Conservation (phyloP, 768 basidiomycete species). For the Neoboletus subvelutipes region DNA sequence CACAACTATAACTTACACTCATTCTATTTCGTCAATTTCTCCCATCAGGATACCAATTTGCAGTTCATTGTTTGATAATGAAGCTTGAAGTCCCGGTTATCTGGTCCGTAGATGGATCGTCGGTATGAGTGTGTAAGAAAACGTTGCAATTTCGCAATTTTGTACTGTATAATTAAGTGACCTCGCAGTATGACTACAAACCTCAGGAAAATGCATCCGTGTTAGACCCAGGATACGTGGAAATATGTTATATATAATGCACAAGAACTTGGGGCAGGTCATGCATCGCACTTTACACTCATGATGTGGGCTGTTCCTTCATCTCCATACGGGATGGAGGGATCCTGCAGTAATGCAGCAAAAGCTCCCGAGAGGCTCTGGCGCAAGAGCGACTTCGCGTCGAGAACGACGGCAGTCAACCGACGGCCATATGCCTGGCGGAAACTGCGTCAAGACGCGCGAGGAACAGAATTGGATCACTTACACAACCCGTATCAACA, state of each 20-base stretch:
- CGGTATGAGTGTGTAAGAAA: neutral
- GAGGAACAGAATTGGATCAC: conserved; percentile 24
- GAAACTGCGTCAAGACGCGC: neutral
- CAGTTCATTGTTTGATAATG: conserved; percentile 29
- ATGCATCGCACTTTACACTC: conserved; percentile 46
- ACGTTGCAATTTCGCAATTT: neutral
- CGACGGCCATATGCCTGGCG: conserved; percentile 55
- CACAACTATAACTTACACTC: neutral
- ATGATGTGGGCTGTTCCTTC: conserved; percentile 47
- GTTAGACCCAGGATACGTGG: neutral
- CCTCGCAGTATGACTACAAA: neutral
- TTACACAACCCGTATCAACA: conserved; percentile 83
- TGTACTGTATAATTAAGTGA: conserved; percentile 4
- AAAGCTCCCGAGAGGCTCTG: conserved; percentile 14
- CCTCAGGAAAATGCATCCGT: neutral
- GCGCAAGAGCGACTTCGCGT: conserved; percentile 19
- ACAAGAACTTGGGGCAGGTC: neutral
- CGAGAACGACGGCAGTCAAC: conserved; percentile 70
- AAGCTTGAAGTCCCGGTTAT: neutral
- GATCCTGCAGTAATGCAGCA: conserved; percentile 22
- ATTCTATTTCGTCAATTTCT: neutral
- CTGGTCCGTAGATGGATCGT: neutral
- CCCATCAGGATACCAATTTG: conserved; percentile 29
- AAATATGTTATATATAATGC: neutral
- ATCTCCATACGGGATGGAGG: conserved; percentile 56